Evolutionary conservation across 2,329 filamentous ascomycete genomes (phyloP).

Genomic region (Rasamsonia emersonii): DNA sequence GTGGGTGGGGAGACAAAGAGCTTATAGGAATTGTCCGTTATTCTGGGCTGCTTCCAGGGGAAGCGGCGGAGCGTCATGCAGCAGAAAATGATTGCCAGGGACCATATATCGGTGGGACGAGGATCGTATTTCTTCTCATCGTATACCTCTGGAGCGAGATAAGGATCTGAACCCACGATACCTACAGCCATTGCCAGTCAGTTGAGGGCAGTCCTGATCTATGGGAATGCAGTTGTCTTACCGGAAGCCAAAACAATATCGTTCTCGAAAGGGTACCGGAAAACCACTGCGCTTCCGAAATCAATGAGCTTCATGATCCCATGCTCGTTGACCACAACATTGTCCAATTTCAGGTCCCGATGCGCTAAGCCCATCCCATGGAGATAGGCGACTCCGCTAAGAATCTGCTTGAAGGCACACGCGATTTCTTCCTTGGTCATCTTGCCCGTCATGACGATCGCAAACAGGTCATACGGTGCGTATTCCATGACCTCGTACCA

Average conservation of each 20-base stretch:
- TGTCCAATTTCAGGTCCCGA: slow-evolving; percentile 91
- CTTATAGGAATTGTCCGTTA: slow-evolving; percentile 90
- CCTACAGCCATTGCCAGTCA: slow-evolving; percentile 36
- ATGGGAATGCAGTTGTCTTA: slow-evolving; percentile 38
- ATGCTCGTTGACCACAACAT: slow-evolving; percentile 90
- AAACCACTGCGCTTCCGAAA: slow-evolving; percentile 95
- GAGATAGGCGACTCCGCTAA: slow-evolving; percentile 88
- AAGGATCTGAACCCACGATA: slow-evolving; percentile 83
- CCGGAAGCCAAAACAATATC: slow-evolving; percentile 73
- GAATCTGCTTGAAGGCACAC: slow-evolving; percentile 86
- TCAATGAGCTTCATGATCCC: slow-evolving; percentile 99
- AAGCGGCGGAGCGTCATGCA: slow-evolving; percentile 95
- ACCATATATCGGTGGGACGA: slow-evolving; percentile 93
- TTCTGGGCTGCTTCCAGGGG: slow-evolving; percentile 89
- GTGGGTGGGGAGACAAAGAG: slow-evolving; percentile 82
- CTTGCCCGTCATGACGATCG: slow-evolving; percentile 97
- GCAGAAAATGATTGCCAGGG: slow-evolving; percentile 94
- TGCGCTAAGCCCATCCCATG: slow-evolving; percentile 94
- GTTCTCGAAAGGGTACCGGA: slow-evolving; percentile 93
- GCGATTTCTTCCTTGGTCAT: slow-evolving; percentile 88
- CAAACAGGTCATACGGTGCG: slow-evolving; percentile 89
- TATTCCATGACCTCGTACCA: slow-evolving; percentile 99
- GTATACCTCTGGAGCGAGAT: slow-evolving; percentile 93
- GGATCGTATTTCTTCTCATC: slow-evolving; percentile 90
- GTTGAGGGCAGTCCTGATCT: slow-evolving; percentile 9